Evolutionary conservation across 2,329 filamentous ascomycete genomes (phyloP).

Genomic region (Nannizziopsis arthrosporioides): DNA sequence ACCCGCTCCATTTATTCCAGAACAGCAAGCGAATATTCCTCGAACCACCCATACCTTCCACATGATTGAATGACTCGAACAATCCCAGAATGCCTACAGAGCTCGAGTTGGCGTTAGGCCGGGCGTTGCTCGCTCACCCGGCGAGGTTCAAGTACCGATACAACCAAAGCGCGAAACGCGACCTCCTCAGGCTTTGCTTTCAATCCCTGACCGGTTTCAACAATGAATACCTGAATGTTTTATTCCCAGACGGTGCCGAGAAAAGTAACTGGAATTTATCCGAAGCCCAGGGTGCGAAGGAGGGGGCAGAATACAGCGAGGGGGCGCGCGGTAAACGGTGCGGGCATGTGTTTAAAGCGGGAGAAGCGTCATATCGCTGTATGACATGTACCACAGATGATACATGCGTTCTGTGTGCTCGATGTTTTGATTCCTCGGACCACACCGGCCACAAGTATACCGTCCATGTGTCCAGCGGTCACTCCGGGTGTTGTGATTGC

Average conservation of each 20-base stretch:
- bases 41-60: neutral
- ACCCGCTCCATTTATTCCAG: neutral
- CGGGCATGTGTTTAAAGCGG: slow-evolving; percentile 91
- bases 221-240: slow-evolving; percentile 59
- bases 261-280: slow-evolving; percentile 60
- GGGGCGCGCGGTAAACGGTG: slow-evolving; percentile 85
- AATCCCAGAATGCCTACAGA: slow-evolving; percentile 28
- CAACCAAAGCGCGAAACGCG: slow-evolving; percentile 54
- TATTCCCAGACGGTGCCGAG: slow-evolving; percentile 69
- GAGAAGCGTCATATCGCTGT: slow-evolving; percentile 89
- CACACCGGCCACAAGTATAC: slow-evolving; percentile 87
- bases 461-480: slow-evolving; percentile 76
- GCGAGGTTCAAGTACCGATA: slow-evolving; percentile 63
- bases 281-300: slow-evolving; percentile 79
- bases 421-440: slow-evolving; percentile 90
- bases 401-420: slow-evolving; percentile 86
- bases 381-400: slow-evolving; percentile 90
- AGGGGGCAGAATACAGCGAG: slow-evolving; percentile 89
- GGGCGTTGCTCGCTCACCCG: slow-evolving; percentile 69
- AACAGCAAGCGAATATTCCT: neutral
- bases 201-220: slow-evolving; percentile 69
- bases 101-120: slow-evolving; percentile 69
- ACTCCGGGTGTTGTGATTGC: slow-evolving; percentile 94
- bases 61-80: neutral
- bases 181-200: slow-evolving; percentile 71